These are phyloP conservation scores for Actinomucor elegans DNA, from an alignment of 371 early-diverging fungal species.

Conservation along the genomic window DNA sequence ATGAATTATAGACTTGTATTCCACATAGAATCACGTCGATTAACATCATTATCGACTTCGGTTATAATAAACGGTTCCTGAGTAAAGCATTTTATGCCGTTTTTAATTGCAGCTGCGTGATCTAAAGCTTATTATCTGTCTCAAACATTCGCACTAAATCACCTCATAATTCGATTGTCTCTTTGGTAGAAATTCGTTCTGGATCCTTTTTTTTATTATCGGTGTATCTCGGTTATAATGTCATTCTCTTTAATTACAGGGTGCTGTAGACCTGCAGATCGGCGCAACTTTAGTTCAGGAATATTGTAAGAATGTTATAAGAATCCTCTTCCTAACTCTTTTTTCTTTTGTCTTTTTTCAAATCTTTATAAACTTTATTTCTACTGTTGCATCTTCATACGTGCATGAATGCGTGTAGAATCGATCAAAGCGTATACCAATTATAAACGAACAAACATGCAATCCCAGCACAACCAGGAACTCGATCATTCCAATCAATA, in stretches of 20 bases:
- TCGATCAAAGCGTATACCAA: not conserved
- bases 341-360: not conserved
- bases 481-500: too few species aligned
- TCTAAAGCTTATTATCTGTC: too few species aligned
- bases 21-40: too few species aligned
- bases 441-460: not conserved
- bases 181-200: not conserved
- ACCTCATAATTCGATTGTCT: conserved; percentile 2
- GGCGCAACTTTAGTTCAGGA: too few species aligned
- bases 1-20: too few species aligned
- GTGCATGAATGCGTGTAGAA: not conserved
- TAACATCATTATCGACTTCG: too few species aligned
- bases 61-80: too few species aligned
- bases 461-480: not conserved
- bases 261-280: too few species aligned
- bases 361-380: not conserved
- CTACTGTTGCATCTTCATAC: not conserved
- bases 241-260: not conserved
- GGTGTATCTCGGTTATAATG: conserved; percentile 2
- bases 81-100: too few species aligned
- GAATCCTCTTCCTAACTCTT: not conserved
- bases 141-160: too few species aligned
- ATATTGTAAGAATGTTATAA: not conserved
- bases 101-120: too few species aligned
- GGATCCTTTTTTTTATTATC: not conserved